Conservation (phyloP, 2,329 filamentous ascomycete genomes). For the Cercospora canescens region DNA sequence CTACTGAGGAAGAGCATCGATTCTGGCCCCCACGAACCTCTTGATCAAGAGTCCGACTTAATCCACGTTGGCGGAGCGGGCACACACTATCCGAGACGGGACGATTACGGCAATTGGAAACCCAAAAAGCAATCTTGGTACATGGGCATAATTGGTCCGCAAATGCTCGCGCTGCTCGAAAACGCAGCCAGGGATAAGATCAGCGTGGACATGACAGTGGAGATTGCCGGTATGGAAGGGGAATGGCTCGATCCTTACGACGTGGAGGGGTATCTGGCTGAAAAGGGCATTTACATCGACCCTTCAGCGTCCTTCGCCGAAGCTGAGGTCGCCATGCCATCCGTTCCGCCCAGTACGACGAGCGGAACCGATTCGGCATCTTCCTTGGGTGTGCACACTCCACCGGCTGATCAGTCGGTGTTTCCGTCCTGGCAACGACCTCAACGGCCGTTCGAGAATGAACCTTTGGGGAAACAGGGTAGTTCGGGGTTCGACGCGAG, state of each 20-base stretch:
- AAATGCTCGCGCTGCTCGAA: constrained; percentile 30
- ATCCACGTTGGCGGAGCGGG: constrained; percentile 68
- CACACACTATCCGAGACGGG: constrained; percentile 55
- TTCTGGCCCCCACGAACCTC: constrained; percentile 45
- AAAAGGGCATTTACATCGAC: constrained; percentile 64
- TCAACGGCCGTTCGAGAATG: constrained; percentile 7
- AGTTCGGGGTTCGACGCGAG: neutral
- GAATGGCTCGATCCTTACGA: constrained; percentile 78
- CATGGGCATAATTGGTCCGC: constrained; percentile 33
- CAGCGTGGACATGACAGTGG: constrained; percentile 43
- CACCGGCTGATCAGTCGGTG: neutral
- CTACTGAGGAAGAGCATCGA: constrained; percentile 43
- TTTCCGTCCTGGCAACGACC: neutral
- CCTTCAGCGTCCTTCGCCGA: constrained; percentile 61
- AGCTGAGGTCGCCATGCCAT: constrained; percentile 43
- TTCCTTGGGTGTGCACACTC: neutral
- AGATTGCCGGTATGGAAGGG: constrained; percentile 65
- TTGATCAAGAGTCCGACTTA: constrained; percentile 64
- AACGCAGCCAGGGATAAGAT: constrained; percentile 29
- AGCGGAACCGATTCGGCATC: neutral
- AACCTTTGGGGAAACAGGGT: constrained; percentile 14
- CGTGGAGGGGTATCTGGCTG: constrained; percentile 70
- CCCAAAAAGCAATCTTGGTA: constrained; percentile 28
- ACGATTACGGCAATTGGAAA: constrained; percentile 60
- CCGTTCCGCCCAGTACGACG: neutral